Conservation (phyloP, 441 rosid genomes). For the Aleurites moluccanus region DNA sequence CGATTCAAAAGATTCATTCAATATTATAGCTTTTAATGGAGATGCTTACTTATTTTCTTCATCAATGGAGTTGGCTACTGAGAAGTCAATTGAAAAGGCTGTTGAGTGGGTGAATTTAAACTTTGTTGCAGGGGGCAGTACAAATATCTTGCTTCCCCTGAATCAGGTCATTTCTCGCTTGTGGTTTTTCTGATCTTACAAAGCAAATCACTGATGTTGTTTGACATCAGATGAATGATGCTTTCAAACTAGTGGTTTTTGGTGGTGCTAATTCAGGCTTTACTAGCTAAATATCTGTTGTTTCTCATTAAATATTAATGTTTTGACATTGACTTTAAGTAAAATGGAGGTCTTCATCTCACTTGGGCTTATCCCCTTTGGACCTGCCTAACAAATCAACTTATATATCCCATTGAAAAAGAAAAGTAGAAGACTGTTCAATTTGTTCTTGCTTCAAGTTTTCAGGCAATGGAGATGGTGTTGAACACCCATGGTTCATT, state of each 20-base stretch:
- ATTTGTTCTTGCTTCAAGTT: slow-evolving; percentile 23
- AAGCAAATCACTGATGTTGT: neutral
- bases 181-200: slow-evolving; percentile 11
- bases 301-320: neutral
- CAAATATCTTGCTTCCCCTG: slow-evolving; percentile 73
- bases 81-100: slow-evolving; percentile 63
- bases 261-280: neutral
- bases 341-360: slow-evolving; percentile 9
- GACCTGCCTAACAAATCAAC: neutral
- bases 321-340: neutral
- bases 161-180: slow-evolving; percentile 53
- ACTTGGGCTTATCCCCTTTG: neutral
- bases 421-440: neutral
- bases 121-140: slow-evolving; percentile 72
- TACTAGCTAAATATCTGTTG: neutral
- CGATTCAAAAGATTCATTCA: slow-evolving; percentile 73
- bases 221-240: neutral
- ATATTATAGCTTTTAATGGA: slow-evolving; percentile 78
- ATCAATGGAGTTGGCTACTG: slow-evolving; percentile 68
- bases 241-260: neutral
- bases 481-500: slow-evolving; percentile 52
- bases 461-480: slow-evolving; percentile 84
- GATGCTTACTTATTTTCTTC: slow-evolving; percentile 65
- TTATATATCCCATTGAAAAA: neutral
- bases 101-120: slow-evolving; percentile 66